phyloP scores from a whole-genome alignment of 2,329 filamentous ascomycete species.

The Sporothrix inflata region DNA sequence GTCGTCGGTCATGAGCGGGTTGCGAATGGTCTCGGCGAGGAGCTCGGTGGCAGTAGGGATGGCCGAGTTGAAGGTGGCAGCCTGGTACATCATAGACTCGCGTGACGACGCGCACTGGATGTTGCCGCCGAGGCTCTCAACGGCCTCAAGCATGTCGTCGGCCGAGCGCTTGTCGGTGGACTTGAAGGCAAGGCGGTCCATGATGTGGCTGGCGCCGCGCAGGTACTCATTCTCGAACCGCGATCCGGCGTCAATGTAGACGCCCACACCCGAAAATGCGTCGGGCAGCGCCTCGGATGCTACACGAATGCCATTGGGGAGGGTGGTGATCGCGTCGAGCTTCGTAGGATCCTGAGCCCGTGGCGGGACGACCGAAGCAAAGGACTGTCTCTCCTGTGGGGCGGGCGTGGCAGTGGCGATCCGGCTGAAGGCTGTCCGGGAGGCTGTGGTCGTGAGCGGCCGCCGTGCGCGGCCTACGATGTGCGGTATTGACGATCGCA shows the following conservation, averaged over 20 bases:
- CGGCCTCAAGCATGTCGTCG: constrained; percentile 83
- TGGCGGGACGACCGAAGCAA: constrained; percentile 27
- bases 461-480: constrained; percentile 26
- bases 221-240: constrained; percentile 86
- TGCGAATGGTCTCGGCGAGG: constrained; percentile 89
- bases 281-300: constrained; percentile 93
- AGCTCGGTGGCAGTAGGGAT: constrained; percentile 81
- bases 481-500: constrained; percentile 31
- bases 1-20: constrained; percentile 80
- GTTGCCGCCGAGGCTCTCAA: constrained; percentile 90
- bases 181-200: constrained; percentile 95
- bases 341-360: constrained; percentile 73
- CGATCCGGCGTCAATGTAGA: constrained; percentile 94
- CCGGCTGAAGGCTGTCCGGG: background rate
- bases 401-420: background rate
- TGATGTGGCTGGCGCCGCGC: constrained; percentile 90
- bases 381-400: background rate
- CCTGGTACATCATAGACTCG: constrained; percentile 98
- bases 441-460: constrained; percentile 19
- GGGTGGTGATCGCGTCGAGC: constrained; percentile 82
- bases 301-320: constrained; percentile 90
- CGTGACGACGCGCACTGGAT: constrained; percentile 95
- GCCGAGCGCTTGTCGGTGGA: constrained; percentile 71
- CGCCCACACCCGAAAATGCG: constrained; percentile 91
- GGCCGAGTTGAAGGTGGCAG: constrained; percentile 92